Evolutionary conservation across 495 filamentous ascomycete species (phyloP).

Genomic region (Tuber magnatum): DNA sequence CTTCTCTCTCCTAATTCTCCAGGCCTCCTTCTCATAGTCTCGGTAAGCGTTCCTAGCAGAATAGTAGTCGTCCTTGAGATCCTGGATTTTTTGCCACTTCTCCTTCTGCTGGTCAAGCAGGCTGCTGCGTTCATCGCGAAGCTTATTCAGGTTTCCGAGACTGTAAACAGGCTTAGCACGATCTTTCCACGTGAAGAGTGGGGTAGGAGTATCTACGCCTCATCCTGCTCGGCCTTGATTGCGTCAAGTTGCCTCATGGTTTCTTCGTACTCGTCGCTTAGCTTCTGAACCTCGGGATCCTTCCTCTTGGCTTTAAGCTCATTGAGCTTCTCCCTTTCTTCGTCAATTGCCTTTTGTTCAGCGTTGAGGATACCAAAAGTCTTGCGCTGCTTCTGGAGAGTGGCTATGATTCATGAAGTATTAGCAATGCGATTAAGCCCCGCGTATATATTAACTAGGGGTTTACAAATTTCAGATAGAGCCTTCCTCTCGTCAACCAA

Average conservation of each 20-base stretch:
- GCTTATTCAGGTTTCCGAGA: constrained; percentile 74
- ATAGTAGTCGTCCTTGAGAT: constrained; percentile 81
- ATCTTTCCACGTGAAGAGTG: neutral
- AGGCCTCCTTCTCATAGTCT: constrained; percentile 68
- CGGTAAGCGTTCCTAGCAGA: constrained; percentile 64
- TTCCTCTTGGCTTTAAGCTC: constrained; percentile 77
- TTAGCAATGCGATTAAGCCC: constrained; percentile 4
- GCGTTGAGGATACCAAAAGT: constrained; percentile 76
- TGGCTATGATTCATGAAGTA: constrained; percentile 11
- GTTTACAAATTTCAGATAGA: constrained; percentile 64
- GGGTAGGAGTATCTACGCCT: constrained; percentile 21
- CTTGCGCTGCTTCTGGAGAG: constrained; percentile 79
- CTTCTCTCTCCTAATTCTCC: constrained; percentile 60
- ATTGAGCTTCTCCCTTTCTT: constrained; percentile 74
- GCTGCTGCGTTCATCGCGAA: constrained; percentile 81
- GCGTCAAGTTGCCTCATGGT: constrained; percentile 76
- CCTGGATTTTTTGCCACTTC: constrained; percentile 70
- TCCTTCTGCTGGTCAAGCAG: constrained; percentile 73
- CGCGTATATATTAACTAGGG: neutral
- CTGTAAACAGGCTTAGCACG: constrained; percentile 19
- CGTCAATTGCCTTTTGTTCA: constrained; percentile 73
- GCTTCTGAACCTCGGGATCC: constrained; percentile 82
- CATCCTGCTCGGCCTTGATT: constrained; percentile 83
- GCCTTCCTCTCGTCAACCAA: constrained; percentile 96
- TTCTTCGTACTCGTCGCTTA: constrained; percentile 73